phyloP scores from a whole-genome alignment of 441 rosid genomes.

The Eutrema salsugineum region DNA sequence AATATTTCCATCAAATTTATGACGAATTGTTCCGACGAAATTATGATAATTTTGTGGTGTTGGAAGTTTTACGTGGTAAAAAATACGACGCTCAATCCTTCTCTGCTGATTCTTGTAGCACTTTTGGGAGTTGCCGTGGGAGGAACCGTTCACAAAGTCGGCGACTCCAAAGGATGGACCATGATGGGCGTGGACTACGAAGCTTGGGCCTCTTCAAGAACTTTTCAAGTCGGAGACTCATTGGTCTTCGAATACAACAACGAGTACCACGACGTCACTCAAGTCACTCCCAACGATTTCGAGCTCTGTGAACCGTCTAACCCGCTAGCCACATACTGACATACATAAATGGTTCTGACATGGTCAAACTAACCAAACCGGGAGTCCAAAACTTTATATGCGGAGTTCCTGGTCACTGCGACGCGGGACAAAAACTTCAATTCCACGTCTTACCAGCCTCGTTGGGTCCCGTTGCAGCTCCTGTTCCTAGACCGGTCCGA shows the following conservation, averaged over 20 bases:
- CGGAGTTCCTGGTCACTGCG: neutral
- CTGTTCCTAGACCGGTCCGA: neutral
- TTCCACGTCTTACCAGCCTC: neutral
- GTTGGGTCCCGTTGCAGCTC: constrained; percentile 6
- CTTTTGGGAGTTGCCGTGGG: neutral
- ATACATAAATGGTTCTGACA: neutral
- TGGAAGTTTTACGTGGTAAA: no score
- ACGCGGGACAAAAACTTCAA: neutral
- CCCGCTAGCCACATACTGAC: neutral
- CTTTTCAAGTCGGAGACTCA: constrained; percentile 8
- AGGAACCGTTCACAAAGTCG: constrained; percentile 6
- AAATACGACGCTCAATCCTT: no score
- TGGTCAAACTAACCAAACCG: neutral
- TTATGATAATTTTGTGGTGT: no score
- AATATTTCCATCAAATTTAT: no score
- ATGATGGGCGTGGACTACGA: neutral
- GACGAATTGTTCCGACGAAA: no score
- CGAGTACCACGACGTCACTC: neutral
- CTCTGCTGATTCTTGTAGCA: neutral
- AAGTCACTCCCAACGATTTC: neutral
- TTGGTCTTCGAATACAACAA: constrained; percentile 1
- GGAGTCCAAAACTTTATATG: constrained; percentile 4
- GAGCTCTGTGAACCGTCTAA: neutral
- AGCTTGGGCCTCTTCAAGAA: neutral
- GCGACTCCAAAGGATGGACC: neutral